A percentile compares a stretch with the other conserved stretches of the same genome.
Conservation (phyloP, 2,329 filamentous ascomycete genomes). For the Aspergillus fischeri region DNA sequence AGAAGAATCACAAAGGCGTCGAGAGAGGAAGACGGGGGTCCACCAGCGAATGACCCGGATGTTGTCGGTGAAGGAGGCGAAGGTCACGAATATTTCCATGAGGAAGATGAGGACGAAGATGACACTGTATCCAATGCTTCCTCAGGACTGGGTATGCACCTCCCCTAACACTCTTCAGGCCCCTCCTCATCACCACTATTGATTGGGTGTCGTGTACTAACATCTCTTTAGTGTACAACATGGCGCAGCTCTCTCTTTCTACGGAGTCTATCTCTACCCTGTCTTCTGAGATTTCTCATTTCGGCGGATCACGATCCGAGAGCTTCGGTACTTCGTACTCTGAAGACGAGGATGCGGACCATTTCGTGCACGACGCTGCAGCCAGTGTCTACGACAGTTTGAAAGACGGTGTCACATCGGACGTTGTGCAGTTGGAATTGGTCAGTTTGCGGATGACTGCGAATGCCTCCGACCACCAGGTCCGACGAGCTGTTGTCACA, state of each 20-base stretch:
- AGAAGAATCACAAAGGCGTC: slow-evolving; percentile 44
- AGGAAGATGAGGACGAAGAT: slow-evolving; percentile 62
- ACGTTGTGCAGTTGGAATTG: slow-evolving; percentile 90
- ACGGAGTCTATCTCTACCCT: slow-evolving; percentile 61
- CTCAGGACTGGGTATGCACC: slow-evolving; percentile 33
- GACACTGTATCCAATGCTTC: slow-evolving; percentile 61
- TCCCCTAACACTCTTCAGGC: not conserved
- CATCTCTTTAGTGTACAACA: slow-evolving; percentile 45
- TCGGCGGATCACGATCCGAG: slow-evolving; percentile 56
- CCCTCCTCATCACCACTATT: slow-evolving; percentile 2
- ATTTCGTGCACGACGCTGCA: slow-evolving; percentile 85
- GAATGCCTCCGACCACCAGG: slow-evolving; percentile 83
- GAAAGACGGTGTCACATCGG: slow-evolving; percentile 64
- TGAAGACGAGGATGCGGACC: slow-evolving; percentile 54
- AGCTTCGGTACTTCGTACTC: slow-evolving; percentile 72
- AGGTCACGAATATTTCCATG: slow-evolving; percentile 62
- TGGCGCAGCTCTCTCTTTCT: slow-evolving; percentile 44
- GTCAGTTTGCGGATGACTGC: slow-evolving; percentile 87
- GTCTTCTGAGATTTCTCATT: slow-evolving; percentile 51
- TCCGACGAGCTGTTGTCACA: slow-evolving; percentile 78
- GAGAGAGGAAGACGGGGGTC: slow-evolving; percentile 41
- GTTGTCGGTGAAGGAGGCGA: slow-evolving; percentile 57
- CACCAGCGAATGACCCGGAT: slow-evolving; percentile 44
- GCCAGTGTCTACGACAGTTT: slow-evolving; percentile 82
- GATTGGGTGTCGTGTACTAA: slow-evolving; percentile 8